phyloP scores from a whole-genome alignment of 2,329 filamentous ascomycete genomes.

The Fusarium sp. region DNA sequence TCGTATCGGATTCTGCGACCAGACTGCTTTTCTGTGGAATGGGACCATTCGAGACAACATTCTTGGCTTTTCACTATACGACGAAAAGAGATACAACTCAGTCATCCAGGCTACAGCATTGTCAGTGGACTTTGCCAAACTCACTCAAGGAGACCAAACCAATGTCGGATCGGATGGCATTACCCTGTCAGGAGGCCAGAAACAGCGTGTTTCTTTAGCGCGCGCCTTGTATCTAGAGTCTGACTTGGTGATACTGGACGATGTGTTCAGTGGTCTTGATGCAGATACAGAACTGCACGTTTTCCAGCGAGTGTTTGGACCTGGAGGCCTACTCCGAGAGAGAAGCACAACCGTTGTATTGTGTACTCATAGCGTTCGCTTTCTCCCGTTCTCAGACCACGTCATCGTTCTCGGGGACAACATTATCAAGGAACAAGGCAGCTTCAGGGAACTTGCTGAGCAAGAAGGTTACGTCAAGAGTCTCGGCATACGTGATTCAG shows the following conservation, averaged over 20 bases:
- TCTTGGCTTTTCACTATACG: conserved; percentile 45
- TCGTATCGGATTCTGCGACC: conserved; percentile 46
- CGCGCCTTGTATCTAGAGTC: conserved; percentile 55
- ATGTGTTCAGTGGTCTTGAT: conserved; percentile 56
- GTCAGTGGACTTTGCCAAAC: conserved; percentile 41
- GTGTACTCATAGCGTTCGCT: conserved; percentile 46
- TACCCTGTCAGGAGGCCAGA: conserved; percentile 54
- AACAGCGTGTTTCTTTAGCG: conserved; percentile 52
- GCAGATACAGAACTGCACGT: conserved; percentile 55
- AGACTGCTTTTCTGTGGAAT: conserved; percentile 48
- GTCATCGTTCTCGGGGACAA: conserved; percentile 57
- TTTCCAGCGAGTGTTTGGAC: conserved; percentile 54
- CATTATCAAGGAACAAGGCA: conserved; percentile 53
- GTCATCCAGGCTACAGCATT: conserved; percentile 49
- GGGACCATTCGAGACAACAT: conserved; percentile 51
- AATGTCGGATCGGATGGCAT: conserved; percentile 53
- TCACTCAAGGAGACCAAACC: conserved; percentile 50
- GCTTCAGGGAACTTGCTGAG: conserved; percentile 37
- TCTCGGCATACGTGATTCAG: conserved; percentile 44
- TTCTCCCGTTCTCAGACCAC: conserved; percentile 52
- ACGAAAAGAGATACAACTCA: conserved; percentile 46
- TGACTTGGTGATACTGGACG: conserved; percentile 56
- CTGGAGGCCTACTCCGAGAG: conserved; percentile 50
- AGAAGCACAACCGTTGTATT: conserved; percentile 54
- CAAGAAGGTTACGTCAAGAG: conserved; percentile 52